Percentiles rank a stretch among this genome's conserved stretches.
Evolutionary conservation across 1,284 basidiomycete species (phyloP).

Genomic region (Rhodotorula sp.): DNA sequence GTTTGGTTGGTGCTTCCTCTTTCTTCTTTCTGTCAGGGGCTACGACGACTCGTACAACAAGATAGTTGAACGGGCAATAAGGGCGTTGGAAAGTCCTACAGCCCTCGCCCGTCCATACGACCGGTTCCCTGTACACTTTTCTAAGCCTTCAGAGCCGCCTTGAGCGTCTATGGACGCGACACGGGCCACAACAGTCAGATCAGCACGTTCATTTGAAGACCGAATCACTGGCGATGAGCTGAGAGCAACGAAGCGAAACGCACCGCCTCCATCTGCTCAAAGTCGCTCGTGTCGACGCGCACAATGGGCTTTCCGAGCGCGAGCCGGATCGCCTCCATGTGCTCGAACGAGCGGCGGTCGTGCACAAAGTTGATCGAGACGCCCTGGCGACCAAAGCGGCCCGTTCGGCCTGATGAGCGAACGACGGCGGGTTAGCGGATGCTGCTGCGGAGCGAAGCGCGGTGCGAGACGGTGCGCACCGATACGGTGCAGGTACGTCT

Average conservation of each 20-base stretch:
- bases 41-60: no score
- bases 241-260: conserved; percentile 11
- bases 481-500: conserved; percentile 98
- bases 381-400: conserved; percentile 91
- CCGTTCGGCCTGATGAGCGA: conserved; percentile 71
- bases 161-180: conserved; percentile 26
- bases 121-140: not conserved
- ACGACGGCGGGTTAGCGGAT: not conserved
- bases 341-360: conserved; percentile 75
- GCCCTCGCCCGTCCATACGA: not conserved
- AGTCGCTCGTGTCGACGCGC: conserved; percentile 76
- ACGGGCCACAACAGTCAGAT: no score
- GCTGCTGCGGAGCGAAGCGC: not conserved
- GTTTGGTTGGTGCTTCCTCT: no score
- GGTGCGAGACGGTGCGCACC: conserved; percentile 59
- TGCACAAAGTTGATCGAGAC: conserved; percentile 97
- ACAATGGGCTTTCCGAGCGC: conserved; percentile 73
- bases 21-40: no score
- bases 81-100: no score
- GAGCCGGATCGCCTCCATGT: conserved; percentile 79
- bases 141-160: conserved; percentile 35
- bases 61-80: no score
- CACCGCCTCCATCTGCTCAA: conserved; percentile 88
- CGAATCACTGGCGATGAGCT: not conserved
- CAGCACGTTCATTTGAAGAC: not conserved